These are phyloP conservation scores for Tripidium arundinaceum DNA, from an alignment of 202 grass and related monocot genomes.

Conservation along the genomic window DNA sequence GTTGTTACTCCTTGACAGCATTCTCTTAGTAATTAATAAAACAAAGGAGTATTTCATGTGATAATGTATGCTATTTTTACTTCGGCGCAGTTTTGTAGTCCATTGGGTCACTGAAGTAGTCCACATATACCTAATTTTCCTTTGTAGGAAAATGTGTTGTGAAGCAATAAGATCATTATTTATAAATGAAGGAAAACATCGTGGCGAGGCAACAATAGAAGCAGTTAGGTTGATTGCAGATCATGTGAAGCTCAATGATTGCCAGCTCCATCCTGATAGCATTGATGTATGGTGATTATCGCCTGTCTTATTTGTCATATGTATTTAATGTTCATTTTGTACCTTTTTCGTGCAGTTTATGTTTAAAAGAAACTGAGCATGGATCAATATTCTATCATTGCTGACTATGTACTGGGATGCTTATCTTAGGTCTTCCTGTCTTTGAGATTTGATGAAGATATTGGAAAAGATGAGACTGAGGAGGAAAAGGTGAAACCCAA, in stretches of 20 bases:
- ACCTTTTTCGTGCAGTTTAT: slow-evolving; percentile 6
- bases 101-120: slow-evolving; percentile 3
- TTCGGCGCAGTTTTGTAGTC: background rate
- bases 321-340: slow-evolving; percentile 5
- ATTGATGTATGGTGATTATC: slow-evolving; percentile 43
- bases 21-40: background rate
- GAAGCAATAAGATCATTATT: slow-evolving; percentile 72
- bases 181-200: slow-evolving; percentile 89
- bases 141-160: slow-evolving; percentile 79
- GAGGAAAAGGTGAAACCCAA: slow-evolving; percentile 62
- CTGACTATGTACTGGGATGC: background rate
- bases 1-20: background rate
- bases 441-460: slow-evolving; percentile 91
- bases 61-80: background rate
- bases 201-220: slow-evolving; percentile 87
- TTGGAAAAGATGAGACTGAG: slow-evolving; percentile 53
- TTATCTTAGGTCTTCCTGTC: slow-evolving; percentile 69
- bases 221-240: slow-evolving; percentile 80
- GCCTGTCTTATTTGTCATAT: slow-evolving; percentile 12
- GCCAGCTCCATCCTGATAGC: slow-evolving; percentile 85
- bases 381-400: background rate
- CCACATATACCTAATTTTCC: slow-evolving; percentile 10
- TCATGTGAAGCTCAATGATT: slow-evolving; percentile 76
- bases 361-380: slow-evolving; percentile 6
- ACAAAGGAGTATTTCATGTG: background rate